Evolutionary conservation across 2,329 filamentous ascomycete genomes (phyloP).

Genomic region (Colletotrichum sp.): DNA sequence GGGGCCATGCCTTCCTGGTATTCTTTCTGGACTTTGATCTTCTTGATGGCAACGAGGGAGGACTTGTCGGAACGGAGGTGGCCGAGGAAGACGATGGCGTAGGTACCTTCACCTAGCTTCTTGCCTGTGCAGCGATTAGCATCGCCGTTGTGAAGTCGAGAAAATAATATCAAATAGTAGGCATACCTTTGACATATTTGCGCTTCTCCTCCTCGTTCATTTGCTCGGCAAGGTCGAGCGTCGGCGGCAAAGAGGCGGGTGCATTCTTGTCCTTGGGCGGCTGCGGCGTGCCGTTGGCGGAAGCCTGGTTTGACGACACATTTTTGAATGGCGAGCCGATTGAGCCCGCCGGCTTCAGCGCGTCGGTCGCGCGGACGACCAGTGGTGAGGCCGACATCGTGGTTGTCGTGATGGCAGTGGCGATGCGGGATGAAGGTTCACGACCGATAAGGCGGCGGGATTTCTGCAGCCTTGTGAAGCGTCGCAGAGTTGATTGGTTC

Average conservation of each 20-base stretch:
- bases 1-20: slow-evolving; percentile 92
- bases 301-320: slow-evolving; percentile 38
- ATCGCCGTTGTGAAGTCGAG: not conserved
- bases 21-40: slow-evolving; percentile 86
- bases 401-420: slow-evolving; percentile 9
- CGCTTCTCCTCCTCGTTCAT: slow-evolving; percentile 82
- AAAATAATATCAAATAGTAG: not conserved
- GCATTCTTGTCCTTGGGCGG: slow-evolving; percentile 25
- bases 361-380: slow-evolving; percentile 43
- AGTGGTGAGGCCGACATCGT: slow-evolving; percentile 54
- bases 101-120: slow-evolving; percentile 95
- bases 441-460: not conserved
- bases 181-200: slow-evolving; percentile 85
- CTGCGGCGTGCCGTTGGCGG: slow-evolving; percentile 51
- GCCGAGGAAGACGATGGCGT: slow-evolving; percentile 93
- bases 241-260: slow-evolving; percentile 36
- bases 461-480: slow-evolving; percentile 10
- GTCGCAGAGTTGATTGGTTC: not conserved
- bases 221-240: slow-evolving; percentile 74
- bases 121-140: slow-evolving; percentile 61
- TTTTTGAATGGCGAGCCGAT: slow-evolving; percentile 52
- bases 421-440: not conserved
- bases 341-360: slow-evolving; percentile 34
- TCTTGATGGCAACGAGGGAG: slow-evolving; percentile 87
- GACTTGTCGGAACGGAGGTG: slow-evolving; percentile 76